Evolutionary conservation across 148 eudicot species (phyloP).

Genomic region (Vaccinium darrowii): DNA sequence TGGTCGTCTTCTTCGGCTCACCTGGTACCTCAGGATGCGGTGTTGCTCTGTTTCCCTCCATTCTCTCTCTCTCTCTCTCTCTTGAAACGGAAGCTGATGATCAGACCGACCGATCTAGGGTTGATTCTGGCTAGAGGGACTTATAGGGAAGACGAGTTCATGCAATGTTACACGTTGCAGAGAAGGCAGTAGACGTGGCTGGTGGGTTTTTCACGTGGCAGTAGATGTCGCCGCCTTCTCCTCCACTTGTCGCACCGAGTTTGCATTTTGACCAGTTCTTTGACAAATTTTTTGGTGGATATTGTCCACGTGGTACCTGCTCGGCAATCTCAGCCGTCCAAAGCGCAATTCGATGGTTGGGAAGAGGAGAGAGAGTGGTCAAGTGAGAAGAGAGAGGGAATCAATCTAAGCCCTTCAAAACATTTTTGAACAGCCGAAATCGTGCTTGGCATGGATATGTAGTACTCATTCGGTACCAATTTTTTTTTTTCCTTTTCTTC

Average conservation of each 20-base stretch:
- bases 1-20: slow-evolving; percentile 49
- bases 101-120: background rate
- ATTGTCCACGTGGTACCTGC: too few species aligned
- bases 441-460: too few species aligned
- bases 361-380: too few species aligned
- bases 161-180: background rate
- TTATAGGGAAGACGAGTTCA: background rate
- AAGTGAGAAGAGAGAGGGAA: too few species aligned
- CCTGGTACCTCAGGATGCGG: slow-evolving; percentile 60
- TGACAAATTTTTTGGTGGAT: too few species aligned
- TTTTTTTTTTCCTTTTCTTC: too few species aligned
- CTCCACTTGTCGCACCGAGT: background rate
- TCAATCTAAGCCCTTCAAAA: too few species aligned
- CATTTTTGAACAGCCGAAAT: too few species aligned
- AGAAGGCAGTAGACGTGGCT: background rate
- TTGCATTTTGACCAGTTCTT: background rate
- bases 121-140: background rate
- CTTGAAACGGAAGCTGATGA: too few species aligned
- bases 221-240: background rate
- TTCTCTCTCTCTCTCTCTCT: slow-evolving; percentile 17
- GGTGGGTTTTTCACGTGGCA: background rate
- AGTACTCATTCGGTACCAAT: too few species aligned
- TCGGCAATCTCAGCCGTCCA: too few species aligned
- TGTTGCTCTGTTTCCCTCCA: slow-evolving; percentile 28
- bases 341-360: too few species aligned